Base-by-base conservation (phyloP, 2,329 filamentous ascomycete species). In the Erysiphe pulchra region DNA sequence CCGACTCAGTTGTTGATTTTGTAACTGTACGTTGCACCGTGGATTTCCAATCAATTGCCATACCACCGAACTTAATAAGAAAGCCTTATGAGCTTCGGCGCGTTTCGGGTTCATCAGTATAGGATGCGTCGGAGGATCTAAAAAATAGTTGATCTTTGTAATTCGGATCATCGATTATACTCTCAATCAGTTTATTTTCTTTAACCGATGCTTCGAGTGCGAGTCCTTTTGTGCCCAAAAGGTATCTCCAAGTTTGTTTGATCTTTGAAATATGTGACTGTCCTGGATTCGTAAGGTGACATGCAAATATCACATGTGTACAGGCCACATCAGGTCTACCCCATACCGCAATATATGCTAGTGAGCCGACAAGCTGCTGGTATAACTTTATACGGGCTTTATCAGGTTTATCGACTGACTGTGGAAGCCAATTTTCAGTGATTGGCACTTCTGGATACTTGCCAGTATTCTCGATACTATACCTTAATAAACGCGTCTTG, bases 21-120 rank as follows among this genome's bases (percentile, higher is more conserved):
- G 30, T 43, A 1, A 33, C 6, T 18, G 41, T 43, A 17, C 41
- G 28, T 18, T 32, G 24, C 10, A 43, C 30, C 16, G 16, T n/a
- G 7, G 32, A 17, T 38, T 38, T 45, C 16, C 43, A 45, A 30
- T 45, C 32, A 17, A 45, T 30, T 28, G 32, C 18, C 32, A 45
- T 45, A 28, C 43, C 43, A 28, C 43, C 32, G 18, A 45, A 45
- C 31, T 45, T 37, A 14, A 41, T 30, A 30, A 41, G 39, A 18
- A 18, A 18, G 18, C 37, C 37, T 37, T 45, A 31, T 20, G 31
- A 45, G 24, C 32, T 24, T 2, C 20, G 16, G 17, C 43, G 17
- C 8, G 43, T 37, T 6, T 45, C 33, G 8, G 33, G 32, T 10
- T 45, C 34, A 45, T 45, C 18, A 13, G 43, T 31, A 20, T 37